Conservation (phyloP, 2,329 filamentous ascomycete species). For the Pseudocercospora ulei region DNA sequence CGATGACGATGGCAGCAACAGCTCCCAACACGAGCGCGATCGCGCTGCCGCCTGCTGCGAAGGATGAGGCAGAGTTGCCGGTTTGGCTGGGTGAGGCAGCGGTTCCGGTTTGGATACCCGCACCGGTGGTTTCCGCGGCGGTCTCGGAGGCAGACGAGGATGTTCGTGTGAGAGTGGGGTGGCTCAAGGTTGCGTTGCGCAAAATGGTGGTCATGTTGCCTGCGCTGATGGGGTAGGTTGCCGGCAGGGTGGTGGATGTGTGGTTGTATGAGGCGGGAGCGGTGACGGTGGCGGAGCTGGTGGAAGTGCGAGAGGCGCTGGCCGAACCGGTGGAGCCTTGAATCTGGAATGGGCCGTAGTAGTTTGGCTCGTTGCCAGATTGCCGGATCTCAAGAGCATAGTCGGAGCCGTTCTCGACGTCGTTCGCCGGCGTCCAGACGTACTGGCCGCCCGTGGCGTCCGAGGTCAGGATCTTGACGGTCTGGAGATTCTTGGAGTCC, state of each 20-base stretch:
- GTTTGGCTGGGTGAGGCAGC: slow-evolving; percentile 13
- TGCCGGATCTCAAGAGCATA: slow-evolving; percentile 54
- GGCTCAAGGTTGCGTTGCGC: slow-evolving; percentile 29
- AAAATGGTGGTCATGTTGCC: slow-evolving; percentile 17
- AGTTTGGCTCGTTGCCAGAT: slow-evolving; percentile 44
- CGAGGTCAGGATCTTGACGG: slow-evolving; percentile 36
- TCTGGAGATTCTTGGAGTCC: slow-evolving; percentile 41
- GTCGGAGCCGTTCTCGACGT: slow-evolving; percentile 39
- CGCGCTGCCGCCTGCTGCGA: slow-evolving; percentile 31
- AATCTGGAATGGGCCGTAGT: slow-evolving; percentile 46
- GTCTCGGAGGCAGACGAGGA: slow-evolving; percentile 7
- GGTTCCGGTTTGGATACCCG: slow-evolving; percentile 17
- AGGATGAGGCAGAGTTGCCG: slow-evolving; percentile 14
- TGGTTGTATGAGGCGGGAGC: slow-evolving; percentile 22
- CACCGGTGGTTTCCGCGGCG: slow-evolving; percentile 12
- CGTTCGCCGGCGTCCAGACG: slow-evolving; percentile 44
- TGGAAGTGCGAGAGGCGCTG: slow-evolving; percentile 20
- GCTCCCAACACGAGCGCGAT: slow-evolving; percentile 38
- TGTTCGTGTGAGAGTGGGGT: slow-evolving; percentile 21
- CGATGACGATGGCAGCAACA: slow-evolving; percentile 35
- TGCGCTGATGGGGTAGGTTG: slow-evolving; percentile 5
- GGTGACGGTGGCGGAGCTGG: slow-evolving; percentile 31
- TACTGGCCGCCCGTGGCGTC: slow-evolving; percentile 25
- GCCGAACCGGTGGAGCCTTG: slow-evolving; percentile 28
- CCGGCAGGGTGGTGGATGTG: slow-evolving; percentile 8